A percentile compares a stretch with the other conserved stretches of the same genome.
phyloP scores from a whole-genome alignment of 2,329 filamentous ascomycete genomes.

The Dactylellina parvicollis region DNA sequence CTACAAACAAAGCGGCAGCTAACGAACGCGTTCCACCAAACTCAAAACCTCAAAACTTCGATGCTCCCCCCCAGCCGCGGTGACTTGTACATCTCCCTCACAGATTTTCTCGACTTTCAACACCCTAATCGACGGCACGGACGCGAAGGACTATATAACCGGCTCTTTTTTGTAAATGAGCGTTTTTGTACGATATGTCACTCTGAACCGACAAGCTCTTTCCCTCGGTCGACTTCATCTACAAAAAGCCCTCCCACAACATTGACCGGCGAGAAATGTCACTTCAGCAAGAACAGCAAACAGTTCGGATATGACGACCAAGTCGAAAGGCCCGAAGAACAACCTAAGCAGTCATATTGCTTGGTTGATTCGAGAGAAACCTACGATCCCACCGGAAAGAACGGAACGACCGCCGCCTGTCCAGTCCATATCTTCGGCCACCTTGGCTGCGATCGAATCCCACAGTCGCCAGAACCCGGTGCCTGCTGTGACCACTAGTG shows the following conservation, averaged over 20 bases:
- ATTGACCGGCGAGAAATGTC: constrained; percentile 29
- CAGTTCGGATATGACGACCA: constrained; percentile 51
- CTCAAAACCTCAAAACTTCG: constrained; percentile 13
- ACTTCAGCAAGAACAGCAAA: constrained; percentile 1
- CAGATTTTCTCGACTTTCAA: constrained; percentile 1
- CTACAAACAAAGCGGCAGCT: constrained; percentile 52
- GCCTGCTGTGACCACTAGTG: not conserved
- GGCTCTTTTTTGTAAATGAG: not conserved
- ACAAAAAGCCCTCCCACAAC: not conserved
- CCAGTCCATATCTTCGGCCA: constrained; percentile 29
- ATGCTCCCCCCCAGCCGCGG: constrained; percentile 12
- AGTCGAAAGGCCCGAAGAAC: constrained; percentile 47
- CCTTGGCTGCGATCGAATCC: constrained; percentile 44
- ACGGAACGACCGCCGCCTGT: constrained; percentile 25
- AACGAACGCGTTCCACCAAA: constrained; percentile 37
- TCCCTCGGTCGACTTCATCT: constrained; percentile 1
- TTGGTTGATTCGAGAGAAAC: constrained; percentile 54
- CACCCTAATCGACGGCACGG: not conserved
- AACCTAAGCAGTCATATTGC: constrained; percentile 53
- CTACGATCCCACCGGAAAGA: constrained; percentile 39
- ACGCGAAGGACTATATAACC: constrained; percentile 18
- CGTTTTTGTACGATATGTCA: not conserved
- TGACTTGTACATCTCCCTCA: no score
- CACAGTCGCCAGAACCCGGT: constrained; percentile 26
- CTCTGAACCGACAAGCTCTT: not conserved